Conservation (phyloP, 2,329 filamentous ascomycete genomes). For the Aspergillus versicolor region DNA sequence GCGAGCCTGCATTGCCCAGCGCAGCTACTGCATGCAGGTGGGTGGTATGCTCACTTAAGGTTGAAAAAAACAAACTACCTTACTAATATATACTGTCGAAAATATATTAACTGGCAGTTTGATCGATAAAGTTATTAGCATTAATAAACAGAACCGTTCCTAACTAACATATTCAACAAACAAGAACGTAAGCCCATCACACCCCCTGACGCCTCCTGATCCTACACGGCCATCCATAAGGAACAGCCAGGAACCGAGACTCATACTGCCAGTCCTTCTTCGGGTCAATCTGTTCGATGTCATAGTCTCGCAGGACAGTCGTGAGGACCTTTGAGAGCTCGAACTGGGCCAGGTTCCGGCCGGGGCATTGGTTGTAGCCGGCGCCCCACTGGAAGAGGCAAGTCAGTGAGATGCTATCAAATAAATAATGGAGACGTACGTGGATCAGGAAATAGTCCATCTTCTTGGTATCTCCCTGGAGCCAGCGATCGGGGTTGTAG, state of each 20-base stretch:
- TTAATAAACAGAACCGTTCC: too few relatives aligned
- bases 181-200: too few relatives aligned
- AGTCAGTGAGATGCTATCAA: too few relatives aligned
- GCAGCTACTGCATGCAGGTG: too few relatives aligned
- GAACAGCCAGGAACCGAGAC: constrained; percentile 26
- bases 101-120: too few relatives aligned
- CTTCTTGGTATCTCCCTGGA: constrained; percentile 15
- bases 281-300: constrained; percentile 30
- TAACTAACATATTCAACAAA: too few relatives aligned
- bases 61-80: too few relatives aligned
- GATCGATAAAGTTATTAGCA: too few relatives aligned
- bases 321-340: constrained; percentile 36
- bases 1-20: too few relatives aligned
- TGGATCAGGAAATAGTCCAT: constrained; percentile 13
- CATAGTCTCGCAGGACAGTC: constrained; percentile 35
- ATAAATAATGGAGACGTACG: background rate
- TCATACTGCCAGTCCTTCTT: constrained; percentile 15
- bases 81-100: too few relatives aligned
- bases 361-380: constrained; percentile 38
- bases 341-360: constrained; percentile 36
- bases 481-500: constrained; percentile 26
- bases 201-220: background rate
- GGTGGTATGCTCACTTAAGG: too few relatives aligned
- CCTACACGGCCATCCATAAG: constrained; percentile 4
- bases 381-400: constrained; percentile 29